These are phyloP conservation scores for Dioszegia aurantiaca DNA, from an alignment of 768 basidiomycete species.

Conservation along the genomic window DNA sequence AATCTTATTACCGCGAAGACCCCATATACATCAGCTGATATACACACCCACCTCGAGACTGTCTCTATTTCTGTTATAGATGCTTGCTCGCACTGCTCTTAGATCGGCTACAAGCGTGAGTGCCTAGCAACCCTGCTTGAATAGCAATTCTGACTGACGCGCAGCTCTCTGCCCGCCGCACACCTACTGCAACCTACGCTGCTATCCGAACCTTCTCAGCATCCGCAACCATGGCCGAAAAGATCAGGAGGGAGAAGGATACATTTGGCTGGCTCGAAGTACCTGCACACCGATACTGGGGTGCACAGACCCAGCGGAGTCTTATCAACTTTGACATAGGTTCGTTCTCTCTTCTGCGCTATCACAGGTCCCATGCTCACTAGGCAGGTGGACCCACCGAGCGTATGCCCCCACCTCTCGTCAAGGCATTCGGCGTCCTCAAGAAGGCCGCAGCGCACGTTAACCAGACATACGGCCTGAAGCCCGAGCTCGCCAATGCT, in stretches of 20 bases:
- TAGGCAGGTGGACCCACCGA: conserved; percentile 68
- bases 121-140: neutral
- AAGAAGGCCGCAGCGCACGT: conserved; percentile 95
- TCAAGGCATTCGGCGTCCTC: conserved; percentile 94
- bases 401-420: conserved; percentile 87
- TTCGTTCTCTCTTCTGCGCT: neutral
- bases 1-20: neutral
- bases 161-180: conserved; percentile 30
- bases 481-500: conserved; percentile 77
- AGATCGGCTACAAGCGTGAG: conserved; percentile 44
- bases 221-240: conserved; percentile 45
- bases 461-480: conserved; percentile 85
- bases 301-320: conserved; percentile 96
- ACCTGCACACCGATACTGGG: conserved; percentile 87
- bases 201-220: conserved; percentile 10
- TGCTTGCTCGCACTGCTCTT: conserved; percentile 31
- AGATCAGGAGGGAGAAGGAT: conserved; percentile 73
- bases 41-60: neutral
- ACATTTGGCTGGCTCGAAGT: conserved; percentile 95
- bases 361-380: neutral
- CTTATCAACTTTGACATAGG: conserved; percentile 99
- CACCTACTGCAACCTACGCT: conserved; percentile 6
- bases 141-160: neutral
- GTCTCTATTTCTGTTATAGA: conserved; percentile 10
- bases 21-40: neutral